Evolutionary conservation across 805 yeast genomes (phyloP).

Genomic region (Blastobotrys robertii): DNA sequence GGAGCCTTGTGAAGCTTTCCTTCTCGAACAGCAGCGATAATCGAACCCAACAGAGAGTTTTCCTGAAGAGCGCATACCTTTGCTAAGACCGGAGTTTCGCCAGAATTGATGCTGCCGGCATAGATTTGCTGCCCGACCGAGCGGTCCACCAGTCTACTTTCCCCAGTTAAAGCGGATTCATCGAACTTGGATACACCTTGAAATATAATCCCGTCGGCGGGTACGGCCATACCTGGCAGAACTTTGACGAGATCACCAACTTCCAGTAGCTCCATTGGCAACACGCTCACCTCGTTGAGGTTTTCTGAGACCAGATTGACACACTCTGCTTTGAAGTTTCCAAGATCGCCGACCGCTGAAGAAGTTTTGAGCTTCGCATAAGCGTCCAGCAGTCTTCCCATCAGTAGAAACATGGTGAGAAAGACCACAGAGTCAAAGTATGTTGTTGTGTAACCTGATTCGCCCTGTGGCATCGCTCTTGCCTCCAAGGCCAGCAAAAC

Average conservation of each 20-base stretch:
- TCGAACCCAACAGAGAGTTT: constrained; percentile 58
- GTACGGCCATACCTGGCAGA: constrained; percentile 34
- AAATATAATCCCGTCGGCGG: constrained; percentile 71
- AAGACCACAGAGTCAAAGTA: constrained; percentile 77
- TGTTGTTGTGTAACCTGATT: constrained; percentile 39
- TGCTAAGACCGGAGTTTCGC: constrained; percentile 46
- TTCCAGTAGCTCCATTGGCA: constrained; percentile 43
- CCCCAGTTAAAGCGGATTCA: constrained; percentile 89
- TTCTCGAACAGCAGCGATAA: constrained; percentile 57
- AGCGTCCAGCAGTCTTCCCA: constrained; percentile 61
- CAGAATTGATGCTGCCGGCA: constrained; percentile 63
- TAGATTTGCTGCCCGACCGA: constrained; percentile 54
- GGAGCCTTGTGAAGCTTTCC: constrained; percentile 70
- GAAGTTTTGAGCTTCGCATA: constrained; percentile 60
- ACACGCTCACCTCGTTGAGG: constrained; percentile 10
- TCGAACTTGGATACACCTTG: constrained; percentile 74
- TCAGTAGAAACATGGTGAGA: constrained; percentile 57
- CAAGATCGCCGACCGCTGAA: constrained; percentile 47
- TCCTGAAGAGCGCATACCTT: constrained; percentile 50
- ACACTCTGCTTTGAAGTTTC: constrained; percentile 39
- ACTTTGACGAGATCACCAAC: constrained; percentile 70
- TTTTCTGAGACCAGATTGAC: constrained; percentile 42
- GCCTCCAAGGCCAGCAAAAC: constrained; percentile 43
- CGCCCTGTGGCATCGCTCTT: constrained; percentile 9
- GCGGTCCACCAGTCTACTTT: constrained; percentile 49